phyloP scores from a whole-genome alignment of 352 stramenopile genomes.

The Phytopythium delawarense region DNA sequence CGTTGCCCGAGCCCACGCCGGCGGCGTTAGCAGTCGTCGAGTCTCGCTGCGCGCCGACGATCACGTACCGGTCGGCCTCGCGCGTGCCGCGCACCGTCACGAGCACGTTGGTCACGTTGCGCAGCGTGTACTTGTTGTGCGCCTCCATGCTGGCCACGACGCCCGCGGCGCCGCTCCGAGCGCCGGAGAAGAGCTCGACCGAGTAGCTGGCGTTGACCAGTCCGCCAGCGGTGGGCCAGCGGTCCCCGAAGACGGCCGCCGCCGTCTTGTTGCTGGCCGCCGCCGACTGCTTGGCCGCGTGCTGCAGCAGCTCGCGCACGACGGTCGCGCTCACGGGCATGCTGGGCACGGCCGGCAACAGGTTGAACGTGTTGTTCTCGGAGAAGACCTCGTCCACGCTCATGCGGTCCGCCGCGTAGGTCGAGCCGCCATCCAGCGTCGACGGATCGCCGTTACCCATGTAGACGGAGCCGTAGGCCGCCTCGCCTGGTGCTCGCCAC shows the following conservation, averaged over 20 bases:
- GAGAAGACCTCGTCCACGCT: conserved; percentile 77
- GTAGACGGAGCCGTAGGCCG: conserved; percentile 74
- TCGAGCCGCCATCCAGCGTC: conserved; percentile 66
- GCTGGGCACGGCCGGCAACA: conserved; percentile 64
- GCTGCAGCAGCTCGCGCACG: conserved; percentile 41
- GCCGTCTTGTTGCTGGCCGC: conserved; percentile 20
- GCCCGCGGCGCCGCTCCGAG: background rate
- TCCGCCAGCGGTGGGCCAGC: conserved; percentile 30
- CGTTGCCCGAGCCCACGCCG: conserved; percentile 70
- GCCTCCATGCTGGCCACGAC: conserved; percentile 44
- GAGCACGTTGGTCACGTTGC: conserved; percentile 77
- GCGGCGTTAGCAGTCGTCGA: conserved; percentile 64
- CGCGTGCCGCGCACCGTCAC: conserved; percentile 67
- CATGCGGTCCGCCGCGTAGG: conserved; percentile 50
- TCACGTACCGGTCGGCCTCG: conserved; percentile 74
- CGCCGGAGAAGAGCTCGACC: conserved; percentile 9
- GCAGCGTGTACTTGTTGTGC: conserved; percentile 64
- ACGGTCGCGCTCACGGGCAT: conserved; percentile 67
- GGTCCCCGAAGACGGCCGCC: conserved; percentile 35
- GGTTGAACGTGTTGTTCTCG: conserved; percentile 78
- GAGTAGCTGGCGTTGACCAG: conserved; percentile 18
- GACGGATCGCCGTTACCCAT: conserved; percentile 84
- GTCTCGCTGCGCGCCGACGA: conserved; percentile 65
- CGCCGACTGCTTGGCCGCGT: conserved; percentile 12
- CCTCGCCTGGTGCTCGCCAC: conserved; percentile 47